Evolutionary conservation across 2,329 filamentous ascomycete genomes (phyloP), one percentile per base, ranked within the genome.

Genomic region (Tothia fuscella): DNA sequence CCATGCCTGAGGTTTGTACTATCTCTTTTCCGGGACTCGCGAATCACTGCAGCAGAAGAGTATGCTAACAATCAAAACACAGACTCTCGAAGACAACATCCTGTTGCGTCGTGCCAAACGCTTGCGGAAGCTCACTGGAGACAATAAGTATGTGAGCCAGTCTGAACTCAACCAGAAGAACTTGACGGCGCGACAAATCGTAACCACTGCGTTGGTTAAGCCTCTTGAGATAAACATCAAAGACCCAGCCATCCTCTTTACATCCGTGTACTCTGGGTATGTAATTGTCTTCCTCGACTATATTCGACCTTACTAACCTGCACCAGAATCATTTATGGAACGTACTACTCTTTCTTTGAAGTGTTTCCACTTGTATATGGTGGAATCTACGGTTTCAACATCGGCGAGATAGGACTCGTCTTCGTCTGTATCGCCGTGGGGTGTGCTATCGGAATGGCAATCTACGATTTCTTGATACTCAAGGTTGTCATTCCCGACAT

Each of bases 131-230:
- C 58, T 72, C 30, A 79, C 75, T 0, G 75, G 74, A n/a, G 67
- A 71, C 49, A 46, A 56, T 3, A 56, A 59, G 16, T 71, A 81
- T 56, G 68, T 71, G 57, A 70, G 74, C 0, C 74, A 80, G 53
- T 72, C 69, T 41, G 78, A 83, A 55, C 75, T 82, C 46, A 71
- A 78, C 51, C 71, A 76, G 56, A 63, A 60, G n/a, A 65, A 68
- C 48, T 62, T 76, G 50, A 70, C 61, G 35, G 56, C 68, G 3
- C 55, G 56, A 4, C 58, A 63, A 12, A 58, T 78, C 20, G 56
- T 71, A 17, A 44, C 67, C 31, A 70, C 78, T 28, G 71, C 76
- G 0, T 62, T 82, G 16, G 69, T 78, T 57, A 74, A 74, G 57
- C 78, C 76, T 2, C 56, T 65, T 42, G 58, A 64, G 44, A 63